Conservation (phyloP, 257 asterid genomes). For the Nicotiana undulata region DNA sequence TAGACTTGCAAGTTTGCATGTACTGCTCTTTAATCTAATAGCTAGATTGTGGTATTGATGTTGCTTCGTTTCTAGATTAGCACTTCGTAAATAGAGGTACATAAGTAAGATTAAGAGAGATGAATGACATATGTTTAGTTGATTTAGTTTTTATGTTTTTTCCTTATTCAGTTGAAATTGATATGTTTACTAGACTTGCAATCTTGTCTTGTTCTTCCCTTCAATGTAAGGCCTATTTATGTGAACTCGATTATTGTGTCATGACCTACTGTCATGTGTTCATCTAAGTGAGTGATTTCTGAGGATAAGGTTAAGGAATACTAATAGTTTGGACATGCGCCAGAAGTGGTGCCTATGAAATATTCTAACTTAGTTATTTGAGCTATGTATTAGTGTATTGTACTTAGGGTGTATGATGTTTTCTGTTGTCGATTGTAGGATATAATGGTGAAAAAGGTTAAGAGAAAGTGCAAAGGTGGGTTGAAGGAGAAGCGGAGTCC, state of each 20-base stretch:
- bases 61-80: background rate
- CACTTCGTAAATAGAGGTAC: background rate
- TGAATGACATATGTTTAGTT: background rate
- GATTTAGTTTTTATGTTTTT: background rate
- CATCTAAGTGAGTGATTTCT: background rate
- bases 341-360: background rate
- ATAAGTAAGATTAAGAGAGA: background rate
- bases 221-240: background rate
- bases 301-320: background rate
- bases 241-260: background rate
- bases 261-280: background rate
- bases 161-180: background rate
- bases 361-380: background rate
- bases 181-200: background rate
- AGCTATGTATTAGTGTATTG: background rate
- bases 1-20: background rate
- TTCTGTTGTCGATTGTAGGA: conserved; percentile 30
- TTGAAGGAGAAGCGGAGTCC: conserved; percentile 49
- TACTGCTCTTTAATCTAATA: background rate
- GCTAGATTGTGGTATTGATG: background rate
- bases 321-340: background rate
- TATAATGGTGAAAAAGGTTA: conserved; percentile 74
- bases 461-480: conserved; percentile 54
- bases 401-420: conserved; percentile 10
- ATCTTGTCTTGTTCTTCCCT: conserved; percentile 1